Percentiles rank a stretch among this genome's conserved stretches.
phyloP scores from a whole-genome alignment of 2,329 filamentous ascomycete genomes.

The Claviceps lovelessii region DNA sequence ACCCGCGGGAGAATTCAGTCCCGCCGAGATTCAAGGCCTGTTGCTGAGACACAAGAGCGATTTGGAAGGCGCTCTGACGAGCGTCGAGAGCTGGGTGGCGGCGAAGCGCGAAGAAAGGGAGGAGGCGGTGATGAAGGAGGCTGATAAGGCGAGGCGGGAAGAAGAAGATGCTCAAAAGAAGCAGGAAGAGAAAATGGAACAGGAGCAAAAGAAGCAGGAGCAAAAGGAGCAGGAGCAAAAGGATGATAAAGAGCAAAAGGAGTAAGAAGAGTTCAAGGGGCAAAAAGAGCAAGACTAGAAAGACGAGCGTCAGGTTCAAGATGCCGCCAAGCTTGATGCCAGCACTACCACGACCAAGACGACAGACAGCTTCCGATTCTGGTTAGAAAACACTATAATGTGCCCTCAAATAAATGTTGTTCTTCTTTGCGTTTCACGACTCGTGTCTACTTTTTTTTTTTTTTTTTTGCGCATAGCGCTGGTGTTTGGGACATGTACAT shows the following conservation, averaged over 20 bases:
- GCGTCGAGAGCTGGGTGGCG: conserved; percentile 33
- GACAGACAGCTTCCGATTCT: conserved; percentile 19
- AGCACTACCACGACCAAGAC: conserved; percentile 9
- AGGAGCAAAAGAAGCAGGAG: neutral
- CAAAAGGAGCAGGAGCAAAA: neutral
- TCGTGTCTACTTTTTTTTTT: no score
- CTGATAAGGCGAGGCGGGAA: conserved; percentile 11
- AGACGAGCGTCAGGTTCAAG: neutral
- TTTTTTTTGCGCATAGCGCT: neutral
- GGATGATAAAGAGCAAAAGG: neutral
- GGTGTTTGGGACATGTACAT: neutral
- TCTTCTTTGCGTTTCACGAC: neutral
- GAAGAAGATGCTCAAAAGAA: conserved; percentile 7
- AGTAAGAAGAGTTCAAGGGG: neutral
- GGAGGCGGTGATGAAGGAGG: conserved; percentile 22
- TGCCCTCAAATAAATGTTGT: neutral
- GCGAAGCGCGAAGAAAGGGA: conserved; percentile 35
- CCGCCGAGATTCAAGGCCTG: conserved; percentile 46
- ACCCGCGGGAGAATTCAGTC: conserved; percentile 42
- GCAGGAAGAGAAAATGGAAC: neutral
- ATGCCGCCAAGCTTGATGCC: neutral
- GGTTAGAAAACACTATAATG: conserved; percentile 18
- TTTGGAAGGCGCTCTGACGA: conserved; percentile 32
- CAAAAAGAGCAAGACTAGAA: conserved; percentile 1
- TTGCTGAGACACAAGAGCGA: conserved; percentile 41